A percentile compares a stretch with the other conserved stretches of the same genome.
Evolutionary conservation across 2,329 filamentous ascomycete species (phyloP).

Genomic region (Escovopsis sp.): DNA sequence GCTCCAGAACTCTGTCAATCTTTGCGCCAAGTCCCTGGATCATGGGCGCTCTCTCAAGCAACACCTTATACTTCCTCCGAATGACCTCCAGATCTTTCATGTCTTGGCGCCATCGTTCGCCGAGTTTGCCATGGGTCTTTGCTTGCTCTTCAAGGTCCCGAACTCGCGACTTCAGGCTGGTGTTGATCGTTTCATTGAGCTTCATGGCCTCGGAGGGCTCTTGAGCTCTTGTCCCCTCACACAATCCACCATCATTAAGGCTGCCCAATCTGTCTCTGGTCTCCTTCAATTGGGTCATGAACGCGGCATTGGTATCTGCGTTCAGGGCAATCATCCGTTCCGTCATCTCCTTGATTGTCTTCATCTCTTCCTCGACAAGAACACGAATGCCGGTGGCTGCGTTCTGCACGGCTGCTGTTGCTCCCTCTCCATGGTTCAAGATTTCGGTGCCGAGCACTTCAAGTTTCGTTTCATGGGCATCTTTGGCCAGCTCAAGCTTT

Average conservation of each 20-base stretch:
- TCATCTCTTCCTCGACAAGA: conserved; percentile 11
- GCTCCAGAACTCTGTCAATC: conserved; percentile 13
- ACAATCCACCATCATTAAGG: not conserved
- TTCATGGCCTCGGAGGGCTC: not conserved
- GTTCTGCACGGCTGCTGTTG: conserved; percentile 8
- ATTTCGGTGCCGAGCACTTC: conserved; percentile 6
- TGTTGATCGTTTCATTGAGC: not conserved
- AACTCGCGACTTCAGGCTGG: conserved; percentile 10
- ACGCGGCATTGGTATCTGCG: not conserved
- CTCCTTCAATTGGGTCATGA: conserved; percentile 9
- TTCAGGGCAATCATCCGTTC: conserved; percentile 5
- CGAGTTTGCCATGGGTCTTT: conserved; percentile 8
- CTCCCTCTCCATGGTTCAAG: conserved; percentile 5
- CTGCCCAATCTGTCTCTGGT: conserved; percentile 8
- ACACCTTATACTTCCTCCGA: conserved; percentile 11
- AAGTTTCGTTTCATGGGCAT: conserved; percentile 9
- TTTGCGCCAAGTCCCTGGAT: conserved; percentile 12
- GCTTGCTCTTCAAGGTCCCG: conserved; percentile 10
- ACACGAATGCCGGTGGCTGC: conserved; percentile 9
- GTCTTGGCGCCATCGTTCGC: conserved; percentile 14
- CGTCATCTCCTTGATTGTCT: conserved; percentile 9
- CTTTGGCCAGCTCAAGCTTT: conserved; percentile 8
- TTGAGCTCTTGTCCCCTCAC: not conserved
- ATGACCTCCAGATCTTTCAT: conserved; percentile 13
- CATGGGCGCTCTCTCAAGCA: conserved; percentile 12